A percentile compares a stretch with the other conserved stretches of the same genome.
Evolutionary conservation across 768 basidiomycete species (phyloP).

Genomic region (Tricholoma terreum): DNA sequence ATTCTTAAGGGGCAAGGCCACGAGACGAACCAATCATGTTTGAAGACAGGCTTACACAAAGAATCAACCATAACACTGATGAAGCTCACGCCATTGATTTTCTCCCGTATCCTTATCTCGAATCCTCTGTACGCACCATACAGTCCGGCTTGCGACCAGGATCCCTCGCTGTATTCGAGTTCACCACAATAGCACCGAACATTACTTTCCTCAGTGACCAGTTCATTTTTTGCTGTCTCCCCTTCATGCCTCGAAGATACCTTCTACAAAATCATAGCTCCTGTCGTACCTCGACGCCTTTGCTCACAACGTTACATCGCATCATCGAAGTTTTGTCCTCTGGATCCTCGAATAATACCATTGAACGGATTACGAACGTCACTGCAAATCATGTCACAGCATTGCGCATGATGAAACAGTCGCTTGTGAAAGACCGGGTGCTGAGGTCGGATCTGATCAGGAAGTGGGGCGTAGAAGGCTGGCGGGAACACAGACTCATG

Average conservation of each 20-base stretch:
- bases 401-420: conserved; percentile 22
- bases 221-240: conserved; percentile 42
- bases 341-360: conserved; percentile 19
- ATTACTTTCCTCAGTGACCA: conserved; percentile 31
- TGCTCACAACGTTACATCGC: conserved; percentile 34
- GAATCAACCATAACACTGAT: not conserved
- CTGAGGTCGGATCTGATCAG: conserved; percentile 28
- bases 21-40: not conserved
- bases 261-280: conserved; percentile 3
- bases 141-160: conserved; percentile 17
- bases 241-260: conserved; percentile 36
- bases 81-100: conserved; percentile 11
- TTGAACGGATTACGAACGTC: conserved; percentile 38
- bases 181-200: conserved; percentile 36
- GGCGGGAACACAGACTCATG: conserved; percentile 47
- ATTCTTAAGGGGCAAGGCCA: not conserved
- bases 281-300: conserved; percentile 34
- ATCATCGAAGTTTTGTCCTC: conserved; percentile 35
- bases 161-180: conserved; percentile 22
- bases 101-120: conserved; percentile 21
- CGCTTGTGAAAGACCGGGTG: conserved; percentile 25
- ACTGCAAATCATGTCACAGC: conserved; percentile 31
- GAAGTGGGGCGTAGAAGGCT: conserved; percentile 30
- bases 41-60: not conserved
- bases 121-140: conserved; percentile 19